Conservation (phyloP, 2,329 filamentous ascomycete genomes). For the Colletotrichum caudatum region DNA sequence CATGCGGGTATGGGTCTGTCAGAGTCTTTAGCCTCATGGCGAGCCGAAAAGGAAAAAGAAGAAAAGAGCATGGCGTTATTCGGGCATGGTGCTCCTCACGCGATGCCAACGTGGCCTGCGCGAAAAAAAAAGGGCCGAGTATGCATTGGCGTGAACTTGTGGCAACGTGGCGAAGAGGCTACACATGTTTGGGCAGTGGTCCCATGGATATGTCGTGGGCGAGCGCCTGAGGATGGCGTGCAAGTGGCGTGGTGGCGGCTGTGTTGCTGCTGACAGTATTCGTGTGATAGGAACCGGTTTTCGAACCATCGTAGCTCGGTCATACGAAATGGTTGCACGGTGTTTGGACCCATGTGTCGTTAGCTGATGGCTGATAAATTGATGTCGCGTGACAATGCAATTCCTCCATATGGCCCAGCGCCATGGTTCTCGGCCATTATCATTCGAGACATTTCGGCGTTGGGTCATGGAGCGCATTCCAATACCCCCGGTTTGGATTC, state of each 20-base stretch:
- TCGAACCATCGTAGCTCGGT: neutral
- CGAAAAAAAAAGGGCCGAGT: constrained; percentile 9
- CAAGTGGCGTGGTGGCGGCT: neutral
- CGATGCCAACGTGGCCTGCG: constrained; percentile 22
- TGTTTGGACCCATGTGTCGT: neutral
- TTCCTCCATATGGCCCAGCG: neutral
- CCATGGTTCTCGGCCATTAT: neutral
- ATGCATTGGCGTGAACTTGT: neutral
- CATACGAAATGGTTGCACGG: neutral
- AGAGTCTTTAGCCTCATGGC: constrained; percentile 1
- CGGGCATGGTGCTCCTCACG: constrained; percentile 6
- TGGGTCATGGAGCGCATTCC: neutral
- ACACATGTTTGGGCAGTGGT: neutral
- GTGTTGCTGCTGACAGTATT: neutral
- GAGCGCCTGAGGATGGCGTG: neutral
- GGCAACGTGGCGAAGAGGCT: neutral
- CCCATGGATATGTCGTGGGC: neutral
- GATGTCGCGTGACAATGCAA: neutral
- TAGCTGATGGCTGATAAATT: neutral
- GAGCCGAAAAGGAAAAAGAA: neutral
- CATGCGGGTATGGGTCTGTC: constrained; percentile 10
- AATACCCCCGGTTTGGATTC: neutral
- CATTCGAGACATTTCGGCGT: neutral
- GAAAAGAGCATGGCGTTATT: neutral
- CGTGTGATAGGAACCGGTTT: neutral